Evolutionary conservation across 129 eudicot species (phyloP).

Genomic region (Helianthus tuberosus): DNA sequence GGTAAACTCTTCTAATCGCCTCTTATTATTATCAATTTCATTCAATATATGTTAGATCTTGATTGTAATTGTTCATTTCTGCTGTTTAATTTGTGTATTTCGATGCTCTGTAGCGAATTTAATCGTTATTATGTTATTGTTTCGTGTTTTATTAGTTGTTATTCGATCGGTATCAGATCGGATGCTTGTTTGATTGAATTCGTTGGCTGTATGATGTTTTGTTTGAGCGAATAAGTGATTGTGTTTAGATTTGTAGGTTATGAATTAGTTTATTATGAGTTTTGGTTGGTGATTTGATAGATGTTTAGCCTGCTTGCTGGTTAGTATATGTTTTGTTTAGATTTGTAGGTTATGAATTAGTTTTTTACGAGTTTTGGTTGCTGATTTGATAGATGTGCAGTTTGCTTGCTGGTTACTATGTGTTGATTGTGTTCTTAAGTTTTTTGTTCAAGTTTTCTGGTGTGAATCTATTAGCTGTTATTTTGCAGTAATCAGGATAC

Average conservation of each 20-base stretch:
- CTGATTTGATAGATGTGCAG: background rate
- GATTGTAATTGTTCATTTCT: conserved; percentile 9
- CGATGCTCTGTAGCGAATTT: background rate
- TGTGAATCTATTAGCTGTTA: background rate
- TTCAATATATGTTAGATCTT: conserved; percentile 12
- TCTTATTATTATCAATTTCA: background rate
- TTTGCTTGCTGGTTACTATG: background rate
- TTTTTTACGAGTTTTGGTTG: background rate
- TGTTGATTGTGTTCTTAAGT: background rate
- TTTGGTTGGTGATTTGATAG: background rate
- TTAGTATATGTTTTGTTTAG: background rate
- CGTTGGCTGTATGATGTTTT: background rate
- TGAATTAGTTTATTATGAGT: background rate
- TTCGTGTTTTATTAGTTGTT: background rate
- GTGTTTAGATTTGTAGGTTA: background rate
- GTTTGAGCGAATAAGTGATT: background rate
- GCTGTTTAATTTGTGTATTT: background rate
- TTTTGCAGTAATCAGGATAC: background rate
- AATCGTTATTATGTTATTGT: background rate
- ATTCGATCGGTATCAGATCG: background rate
- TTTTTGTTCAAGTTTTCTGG: background rate
- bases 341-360: background rate
- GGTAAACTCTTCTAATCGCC: conserved; percentile 8
- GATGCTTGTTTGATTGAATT: conserved; percentile 8
- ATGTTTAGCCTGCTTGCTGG: background rate